phyloP scores from a whole-genome alignment of 176 grass and related monocot species.

The Cocos nucifera region DNA sequence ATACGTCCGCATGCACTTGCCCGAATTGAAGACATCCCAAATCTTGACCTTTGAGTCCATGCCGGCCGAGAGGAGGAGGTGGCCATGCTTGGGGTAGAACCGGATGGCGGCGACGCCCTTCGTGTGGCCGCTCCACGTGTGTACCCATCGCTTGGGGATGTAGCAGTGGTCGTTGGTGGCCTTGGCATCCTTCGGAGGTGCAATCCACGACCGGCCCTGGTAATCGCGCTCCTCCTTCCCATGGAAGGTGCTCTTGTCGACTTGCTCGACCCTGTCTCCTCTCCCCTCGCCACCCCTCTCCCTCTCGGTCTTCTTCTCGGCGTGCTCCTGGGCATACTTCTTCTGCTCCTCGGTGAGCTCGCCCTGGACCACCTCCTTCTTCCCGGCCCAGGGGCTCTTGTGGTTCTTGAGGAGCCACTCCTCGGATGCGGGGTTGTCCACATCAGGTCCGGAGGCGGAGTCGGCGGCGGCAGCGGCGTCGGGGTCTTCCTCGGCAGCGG shows the following conservation, averaged over 20 bases:
- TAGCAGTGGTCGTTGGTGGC: constrained; percentile 68
- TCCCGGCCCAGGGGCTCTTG: constrained; percentile 91
- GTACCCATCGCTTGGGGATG: constrained; percentile 94
- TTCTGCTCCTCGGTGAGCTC: constrained; percentile 92
- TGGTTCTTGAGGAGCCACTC: constrained; percentile 85
- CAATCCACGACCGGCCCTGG: constrained; percentile 95
- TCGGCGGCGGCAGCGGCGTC: constrained; percentile 17
- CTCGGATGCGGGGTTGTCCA: constrained; percentile 55
- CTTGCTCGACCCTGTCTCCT: constrained; percentile 47
- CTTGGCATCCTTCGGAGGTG: constrained; percentile 87
- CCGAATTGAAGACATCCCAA: constrained; percentile 79
- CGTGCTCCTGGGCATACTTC: constrained; percentile 84
- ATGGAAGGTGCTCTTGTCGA: constrained; percentile 88
- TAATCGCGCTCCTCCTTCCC: constrained; percentile 96
- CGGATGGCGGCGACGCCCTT: constrained; percentile 90
- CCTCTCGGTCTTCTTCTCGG: constrained; percentile 95
- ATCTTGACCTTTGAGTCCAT: constrained; percentile 99
- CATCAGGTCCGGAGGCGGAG: neutral
- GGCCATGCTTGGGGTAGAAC: constrained; percentile 82
- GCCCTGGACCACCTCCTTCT: constrained; percentile 40
- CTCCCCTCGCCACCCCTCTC: constrained; percentile 67
- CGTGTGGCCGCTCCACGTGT: constrained; percentile 89
- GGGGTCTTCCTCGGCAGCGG: neutral
- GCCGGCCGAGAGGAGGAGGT: constrained; percentile 78
- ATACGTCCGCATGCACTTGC: constrained; percentile 87